These are phyloP conservation scores for Leccinellum rugosiceps DNA, from an alignment of 768 basidiomycete genomes.

Conservation along the genomic window DNA sequence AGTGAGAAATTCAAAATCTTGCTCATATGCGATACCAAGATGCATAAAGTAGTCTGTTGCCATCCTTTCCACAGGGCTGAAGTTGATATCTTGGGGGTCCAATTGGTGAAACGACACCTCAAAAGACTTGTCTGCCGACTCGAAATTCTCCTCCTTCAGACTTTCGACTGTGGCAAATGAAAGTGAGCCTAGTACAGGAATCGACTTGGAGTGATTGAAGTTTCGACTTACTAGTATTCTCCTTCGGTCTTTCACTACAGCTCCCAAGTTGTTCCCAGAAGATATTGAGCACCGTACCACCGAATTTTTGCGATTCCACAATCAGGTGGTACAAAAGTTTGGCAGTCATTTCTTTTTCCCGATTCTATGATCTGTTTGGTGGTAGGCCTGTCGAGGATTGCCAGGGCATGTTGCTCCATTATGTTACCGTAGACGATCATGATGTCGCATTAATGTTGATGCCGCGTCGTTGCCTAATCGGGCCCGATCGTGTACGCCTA, in stretches of 20 bases:
- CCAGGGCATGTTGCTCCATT: slow-evolving; percentile 3
- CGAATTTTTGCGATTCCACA: neutral
- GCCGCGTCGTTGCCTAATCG: too few relatives aligned
- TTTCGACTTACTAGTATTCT: slow-evolving; percentile 2
- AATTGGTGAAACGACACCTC: neutral
- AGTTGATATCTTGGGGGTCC: neutral
- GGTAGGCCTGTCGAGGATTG: neutral
- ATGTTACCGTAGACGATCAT: neutral
- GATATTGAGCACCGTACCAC: neutral
- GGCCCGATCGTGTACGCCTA: too few relatives aligned
- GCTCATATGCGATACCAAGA: slow-evolving; percentile 1
- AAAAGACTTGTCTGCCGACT: neutral
- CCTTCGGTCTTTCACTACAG: neutral
- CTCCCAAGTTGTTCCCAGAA: slow-evolving; percentile 3
- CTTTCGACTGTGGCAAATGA: neutral
- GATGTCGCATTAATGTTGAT: too few relatives aligned
- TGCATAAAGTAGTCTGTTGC: neutral
- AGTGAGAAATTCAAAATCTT: neutral
- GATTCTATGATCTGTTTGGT: neutral
- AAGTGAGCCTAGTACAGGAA: neutral
- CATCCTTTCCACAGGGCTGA: neutral
- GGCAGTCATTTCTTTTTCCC: neutral
- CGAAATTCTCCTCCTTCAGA: neutral
- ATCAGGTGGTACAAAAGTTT: neutral
- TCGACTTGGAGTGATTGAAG: neutral